phyloP scores from a whole-genome alignment of 148 eudicot genomes.

The Heliamphora exappendiculata region DNA sequence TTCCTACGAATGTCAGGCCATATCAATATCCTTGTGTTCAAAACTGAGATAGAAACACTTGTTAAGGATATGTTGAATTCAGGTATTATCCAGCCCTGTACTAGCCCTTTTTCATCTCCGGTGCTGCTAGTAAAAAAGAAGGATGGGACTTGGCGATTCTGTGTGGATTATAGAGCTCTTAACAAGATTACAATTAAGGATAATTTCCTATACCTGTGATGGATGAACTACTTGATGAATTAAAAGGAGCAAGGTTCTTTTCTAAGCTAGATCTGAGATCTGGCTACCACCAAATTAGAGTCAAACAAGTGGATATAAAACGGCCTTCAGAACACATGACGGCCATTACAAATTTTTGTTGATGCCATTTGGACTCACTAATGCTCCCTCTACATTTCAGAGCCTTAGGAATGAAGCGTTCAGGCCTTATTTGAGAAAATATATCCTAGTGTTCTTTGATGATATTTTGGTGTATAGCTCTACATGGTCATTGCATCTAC shows the following conservation, averaged over 20 bases:
- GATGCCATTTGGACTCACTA: background rate
- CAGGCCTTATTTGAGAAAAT: background rate
- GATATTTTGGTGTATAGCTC: background rate
- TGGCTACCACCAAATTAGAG: too few relatives aligned
- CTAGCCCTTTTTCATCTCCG: conserved; percentile 10
- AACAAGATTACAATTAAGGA: background rate
- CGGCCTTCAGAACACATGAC: background rate
- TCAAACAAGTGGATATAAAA: too few relatives aligned
- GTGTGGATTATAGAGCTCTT: conserved; percentile 7
- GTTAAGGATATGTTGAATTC: background rate
- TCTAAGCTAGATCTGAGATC: background rate
- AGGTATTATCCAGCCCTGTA: background rate
- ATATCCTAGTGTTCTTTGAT: background rate
- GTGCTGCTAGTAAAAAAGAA: too few relatives aligned
- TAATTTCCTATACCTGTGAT: conserved; percentile 4
- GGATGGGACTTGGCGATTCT: conserved; percentile 9
- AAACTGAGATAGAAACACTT: background rate
- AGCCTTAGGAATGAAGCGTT: background rate
- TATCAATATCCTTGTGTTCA: conserved; percentile 2
- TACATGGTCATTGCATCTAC: background rate
- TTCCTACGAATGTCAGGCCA: background rate
- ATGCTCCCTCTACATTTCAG: background rate
- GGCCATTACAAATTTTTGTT: background rate
- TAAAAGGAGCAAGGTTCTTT: too few relatives aligned
- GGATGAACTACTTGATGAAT: conserved; percentile 4